phyloP scores from a whole-genome alignment of 441 rosid genomes.

The Iberis amara region DNA sequence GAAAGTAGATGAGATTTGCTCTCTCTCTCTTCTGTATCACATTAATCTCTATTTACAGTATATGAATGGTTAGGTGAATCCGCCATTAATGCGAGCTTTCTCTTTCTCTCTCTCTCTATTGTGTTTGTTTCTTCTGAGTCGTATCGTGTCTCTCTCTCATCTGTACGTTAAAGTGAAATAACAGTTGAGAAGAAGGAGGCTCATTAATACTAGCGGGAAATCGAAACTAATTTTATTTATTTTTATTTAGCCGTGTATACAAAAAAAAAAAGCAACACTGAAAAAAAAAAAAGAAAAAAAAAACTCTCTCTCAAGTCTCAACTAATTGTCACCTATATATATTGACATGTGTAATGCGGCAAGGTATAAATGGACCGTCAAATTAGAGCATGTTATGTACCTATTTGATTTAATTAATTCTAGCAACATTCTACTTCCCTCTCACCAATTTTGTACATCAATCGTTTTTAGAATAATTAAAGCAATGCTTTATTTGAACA shows the following conservation, averaged over 20 bases:
- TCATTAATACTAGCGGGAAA: slow-evolving; percentile 73
- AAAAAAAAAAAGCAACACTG: neutral
- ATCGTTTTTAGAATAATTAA: neutral
- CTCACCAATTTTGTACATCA: neutral
- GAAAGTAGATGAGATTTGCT: slow-evolving; percentile 10
- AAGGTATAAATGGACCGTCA: slow-evolving; percentile 10
- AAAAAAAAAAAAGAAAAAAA: no score
- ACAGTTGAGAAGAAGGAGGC: slow-evolving; percentile 29
- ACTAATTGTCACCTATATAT: neutral
- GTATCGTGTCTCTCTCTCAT: slow-evolving; percentile 13
- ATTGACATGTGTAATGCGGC: slow-evolving; percentile 6
- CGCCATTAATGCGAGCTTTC: slow-evolving; percentile 49
- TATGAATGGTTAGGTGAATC: slow-evolving; percentile 52
- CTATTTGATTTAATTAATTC: neutral
- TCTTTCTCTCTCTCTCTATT: neutral
- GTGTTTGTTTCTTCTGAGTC: neutral
- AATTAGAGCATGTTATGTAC: slow-evolving; percentile 1
- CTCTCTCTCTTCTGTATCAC: neutral
- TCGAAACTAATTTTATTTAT: slow-evolving; percentile 18
- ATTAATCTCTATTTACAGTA: slow-evolving; percentile 28
- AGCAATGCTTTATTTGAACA: neutral
- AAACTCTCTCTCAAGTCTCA: neutral
- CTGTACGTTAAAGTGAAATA: slow-evolving; percentile 32
- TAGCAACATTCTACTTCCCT: slow-evolving; percentile 3
- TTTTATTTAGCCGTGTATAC: no score